phyloP scores from a whole-genome alignment of 345 rosid species.

The Citrus inodora region DNA sequence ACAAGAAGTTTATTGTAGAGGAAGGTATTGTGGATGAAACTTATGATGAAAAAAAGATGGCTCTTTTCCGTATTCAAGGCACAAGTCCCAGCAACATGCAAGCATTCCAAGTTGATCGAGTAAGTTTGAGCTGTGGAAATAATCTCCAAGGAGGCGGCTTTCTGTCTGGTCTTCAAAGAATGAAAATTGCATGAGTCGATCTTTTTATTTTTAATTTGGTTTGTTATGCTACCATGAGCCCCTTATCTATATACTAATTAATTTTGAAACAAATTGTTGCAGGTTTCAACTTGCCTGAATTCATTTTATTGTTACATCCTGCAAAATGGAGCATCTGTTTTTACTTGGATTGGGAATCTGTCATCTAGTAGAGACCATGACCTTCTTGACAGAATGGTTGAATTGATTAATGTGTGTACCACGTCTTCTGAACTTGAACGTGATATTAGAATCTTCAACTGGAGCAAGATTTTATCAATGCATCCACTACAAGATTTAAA shows the following conservation, averaged over 20 bases:
- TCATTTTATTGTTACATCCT: conserved; percentile 80
- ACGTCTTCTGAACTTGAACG: conserved; percentile 5
- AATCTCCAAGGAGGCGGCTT: neutral
- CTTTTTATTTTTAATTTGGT: no score
- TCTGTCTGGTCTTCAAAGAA: conserved; percentile 5
- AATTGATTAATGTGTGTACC: conserved; percentile 58
- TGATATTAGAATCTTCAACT: neutral
- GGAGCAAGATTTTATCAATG: neutral
- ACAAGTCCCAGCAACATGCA: conserved; percentile 61
- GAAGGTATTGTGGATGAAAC: conserved; percentile 40
- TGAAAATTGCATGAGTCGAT: neutral
- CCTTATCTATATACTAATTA: neutral
- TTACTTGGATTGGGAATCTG: conserved; percentile 77
- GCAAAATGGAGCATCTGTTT: conserved; percentile 51
- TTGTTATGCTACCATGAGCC: neutral
- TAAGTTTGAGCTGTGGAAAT: conserved; percentile 30
- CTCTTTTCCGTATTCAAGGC: conserved; percentile 79
- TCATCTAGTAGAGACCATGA: conserved; percentile 61
- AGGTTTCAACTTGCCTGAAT: conserved; percentile 70
- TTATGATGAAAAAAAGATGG: conserved; percentile 38
- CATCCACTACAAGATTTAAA: neutral
- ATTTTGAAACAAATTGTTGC: conserved; percentile 26
- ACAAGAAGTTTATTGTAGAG: conserved; percentile 46
- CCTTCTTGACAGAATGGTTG: conserved; percentile 76
- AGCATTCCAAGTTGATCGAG: conserved; percentile 78